Evolutionary conservation across 768 basidiomycete species (phyloP).

Genomic region (Xerocomellus intermedius): DNA sequence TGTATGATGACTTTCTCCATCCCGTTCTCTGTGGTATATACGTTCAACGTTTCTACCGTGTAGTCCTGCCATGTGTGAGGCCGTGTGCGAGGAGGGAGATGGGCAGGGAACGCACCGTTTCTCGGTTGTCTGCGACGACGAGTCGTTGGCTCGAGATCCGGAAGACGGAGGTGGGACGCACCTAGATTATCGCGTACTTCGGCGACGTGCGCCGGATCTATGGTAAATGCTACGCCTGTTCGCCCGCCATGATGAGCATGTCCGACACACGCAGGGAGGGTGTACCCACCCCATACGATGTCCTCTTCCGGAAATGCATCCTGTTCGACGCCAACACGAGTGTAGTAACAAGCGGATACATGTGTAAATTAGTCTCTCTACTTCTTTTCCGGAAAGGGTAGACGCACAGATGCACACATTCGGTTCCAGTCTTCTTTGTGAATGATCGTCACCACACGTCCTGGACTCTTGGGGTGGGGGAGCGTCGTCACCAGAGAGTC

Average conservation of each 20-base stretch:
- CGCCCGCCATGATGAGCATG: not conserved
- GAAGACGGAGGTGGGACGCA: slow-evolving; percentile 28
- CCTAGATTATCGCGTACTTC: slow-evolving; percentile 84
- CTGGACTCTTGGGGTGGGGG: slow-evolving; percentile 56
- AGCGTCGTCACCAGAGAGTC: slow-evolving; percentile 79
- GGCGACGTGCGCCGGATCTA: slow-evolving; percentile 69
- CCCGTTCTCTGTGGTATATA: slow-evolving; percentile 58
- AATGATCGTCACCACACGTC: slow-evolving; percentile 85
- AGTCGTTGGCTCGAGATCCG: not conserved
- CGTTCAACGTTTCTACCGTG: slow-evolving; percentile 71
- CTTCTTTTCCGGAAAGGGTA: not conserved
- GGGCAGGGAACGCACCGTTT: slow-evolving; percentile 53
- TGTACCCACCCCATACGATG: slow-evolving; percentile 62
- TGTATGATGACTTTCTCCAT: slow-evolving; percentile 54
- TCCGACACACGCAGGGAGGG: too few species aligned
- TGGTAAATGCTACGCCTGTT: slow-evolving; percentile 80
- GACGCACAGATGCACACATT: slow-evolving; percentile 59
- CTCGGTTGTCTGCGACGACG: slow-evolving; percentile 61
- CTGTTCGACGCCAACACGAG: slow-evolving; percentile 4
- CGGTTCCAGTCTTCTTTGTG: slow-evolving; percentile 84
- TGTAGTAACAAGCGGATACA: too few species aligned
- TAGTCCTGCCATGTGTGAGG: slow-evolving; percentile 59
- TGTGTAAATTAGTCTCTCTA: not conserved
- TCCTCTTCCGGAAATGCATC: slow-evolving; percentile 29
- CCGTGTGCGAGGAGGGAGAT: too few species aligned